phyloP scores from a whole-genome alignment of 2,329 filamentous ascomycete genomes.

The Diaporthe amygdali region DNA sequence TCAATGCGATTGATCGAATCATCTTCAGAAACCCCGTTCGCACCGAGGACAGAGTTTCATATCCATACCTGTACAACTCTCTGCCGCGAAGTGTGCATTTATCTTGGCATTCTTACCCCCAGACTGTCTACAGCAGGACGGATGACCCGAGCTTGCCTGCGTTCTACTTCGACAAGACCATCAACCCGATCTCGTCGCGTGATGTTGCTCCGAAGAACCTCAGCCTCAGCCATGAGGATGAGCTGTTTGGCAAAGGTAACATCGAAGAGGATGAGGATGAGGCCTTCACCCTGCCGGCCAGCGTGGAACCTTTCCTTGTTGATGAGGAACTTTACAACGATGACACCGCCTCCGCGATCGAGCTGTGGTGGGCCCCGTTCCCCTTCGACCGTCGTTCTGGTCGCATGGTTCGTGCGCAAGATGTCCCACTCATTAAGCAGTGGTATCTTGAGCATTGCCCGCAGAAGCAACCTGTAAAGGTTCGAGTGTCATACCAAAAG shows the following conservation, averaged over 20 bases:
- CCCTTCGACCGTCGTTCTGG: constrained; percentile 95
- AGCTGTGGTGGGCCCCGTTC: constrained; percentile 97
- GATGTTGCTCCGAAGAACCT: constrained; percentile 94
- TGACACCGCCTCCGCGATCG: constrained; percentile 89
- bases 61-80: constrained; percentile 95
- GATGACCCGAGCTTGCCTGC: constrained; percentile 90
- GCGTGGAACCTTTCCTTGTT: constrained; percentile 84
- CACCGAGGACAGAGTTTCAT: constrained; percentile 94
- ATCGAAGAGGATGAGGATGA: constrained; percentile 78
- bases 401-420: constrained; percentile 94
- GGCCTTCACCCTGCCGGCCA: constrained; percentile 80
- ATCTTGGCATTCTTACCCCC: constrained; percentile 92
- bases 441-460: constrained; percentile 98
- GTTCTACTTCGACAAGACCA: constrained; percentile 97
- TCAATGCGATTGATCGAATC: constrained; percentile 98
- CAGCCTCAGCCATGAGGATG: constrained; percentile 89
- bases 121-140: constrained; percentile 86
- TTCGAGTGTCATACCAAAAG: constrained; percentile 98
- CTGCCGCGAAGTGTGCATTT: constrained; percentile 92
- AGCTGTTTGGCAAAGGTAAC: constrained; percentile 84
- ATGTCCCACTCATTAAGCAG: constrained; percentile 95
- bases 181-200: constrained; percentile 96
- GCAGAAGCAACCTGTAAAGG: constrained; percentile 87
- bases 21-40: constrained; percentile 96
- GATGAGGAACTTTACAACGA: constrained; percentile 89